Evolutionary conservation across 2,329 filamentous ascomycete species (phyloP), one percentile per base, ranked within the genome.

Genomic region (Sporothrix phasma): DNA sequence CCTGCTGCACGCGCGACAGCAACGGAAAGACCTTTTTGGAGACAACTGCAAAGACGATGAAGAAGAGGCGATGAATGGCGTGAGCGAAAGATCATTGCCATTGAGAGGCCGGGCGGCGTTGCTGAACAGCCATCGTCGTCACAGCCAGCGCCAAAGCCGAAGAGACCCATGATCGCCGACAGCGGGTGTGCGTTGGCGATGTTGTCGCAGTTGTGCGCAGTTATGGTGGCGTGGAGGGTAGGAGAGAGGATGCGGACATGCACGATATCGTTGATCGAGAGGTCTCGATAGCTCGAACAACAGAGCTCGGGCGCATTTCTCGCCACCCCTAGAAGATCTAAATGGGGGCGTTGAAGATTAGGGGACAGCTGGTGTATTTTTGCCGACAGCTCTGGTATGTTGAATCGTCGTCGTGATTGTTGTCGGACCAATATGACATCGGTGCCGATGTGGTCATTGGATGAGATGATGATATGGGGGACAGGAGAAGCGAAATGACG

Each of bases 21-120:
- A 84, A 77, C 3, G 90, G 90, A 70, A 90, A 92, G 19, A 95
- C 76, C 70, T 84, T 87, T 41, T 84, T 82, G 60, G 85, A 81
- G 59, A 88, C 87, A 62, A 89, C 75, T 41, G 83, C 70, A 59
- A 82, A 83, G 68, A 89, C 83, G 60, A 82, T 71, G 67, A 84
- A 68, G 74, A 93, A 93, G 89, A 89, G 65, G 85, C 73, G 65
- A 89, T 73, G 73, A 94, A 90, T 0, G 90, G 89, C 3, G 83
- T 80, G 26, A 90, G 84, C 65, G 89, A 80, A 86, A 60, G 8
- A 67, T 8, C 26, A 59, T 59, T 11, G 64, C 24, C 43, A 85
- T 73, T 41, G 80, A 70, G 46, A 76, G 72, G 61, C 74, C 72
- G 37, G 80, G 76, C 49, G 76, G 73, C 62, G 76, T 72, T 64